Conservation (phyloP, 352 stramenopile genomes). For the Globisporangium rhizosaccharum region DNA sequence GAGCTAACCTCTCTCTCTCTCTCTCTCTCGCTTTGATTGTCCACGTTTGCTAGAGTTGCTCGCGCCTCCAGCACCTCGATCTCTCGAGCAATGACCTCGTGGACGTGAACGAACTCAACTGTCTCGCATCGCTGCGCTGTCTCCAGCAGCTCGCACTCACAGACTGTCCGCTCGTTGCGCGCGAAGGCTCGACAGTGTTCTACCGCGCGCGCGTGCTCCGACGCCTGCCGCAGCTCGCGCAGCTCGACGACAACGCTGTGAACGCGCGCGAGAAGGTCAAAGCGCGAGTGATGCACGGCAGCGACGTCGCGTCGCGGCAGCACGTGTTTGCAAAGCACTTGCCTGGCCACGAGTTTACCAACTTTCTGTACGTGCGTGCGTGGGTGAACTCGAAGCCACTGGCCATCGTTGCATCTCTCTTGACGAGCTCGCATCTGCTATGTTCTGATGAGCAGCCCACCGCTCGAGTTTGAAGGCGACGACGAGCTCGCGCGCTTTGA, state of each 20-base stretch:
- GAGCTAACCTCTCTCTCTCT: neutral
- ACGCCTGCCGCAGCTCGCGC: conserved; percentile 46
- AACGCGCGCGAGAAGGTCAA: conserved; percentile 75
- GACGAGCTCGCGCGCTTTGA: conserved; percentile 15
- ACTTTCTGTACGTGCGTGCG: conserved; percentile 49
- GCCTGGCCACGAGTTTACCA: conserved; percentile 45
- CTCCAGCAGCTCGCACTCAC: conserved; percentile 39
- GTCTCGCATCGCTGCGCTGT: conserved; percentile 34
- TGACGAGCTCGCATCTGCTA: neutral
- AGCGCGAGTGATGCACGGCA: conserved; percentile 65
- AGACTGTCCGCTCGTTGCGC: conserved; percentile 34
- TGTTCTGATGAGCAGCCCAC: conserved; percentile 24
- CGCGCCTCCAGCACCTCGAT: conserved; percentile 46
- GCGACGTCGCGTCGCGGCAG: conserved; percentile 50
- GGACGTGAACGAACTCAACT: conserved; percentile 62
- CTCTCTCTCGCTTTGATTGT: no score
- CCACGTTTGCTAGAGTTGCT: conserved; percentile 30
- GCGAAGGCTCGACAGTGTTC: conserved; percentile 26
- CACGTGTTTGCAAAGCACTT: conserved; percentile 52
- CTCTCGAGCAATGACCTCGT: conserved; percentile 40
- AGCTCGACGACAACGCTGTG: conserved; percentile 46
- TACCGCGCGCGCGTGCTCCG: conserved; percentile 62
- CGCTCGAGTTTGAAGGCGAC: conserved; percentile 49
- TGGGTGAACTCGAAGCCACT: neutral
- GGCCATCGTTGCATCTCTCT: neutral